phyloP scores from a whole-genome alignment of 768 basidiomycete genomes.

The Boletus sp. region DNA sequence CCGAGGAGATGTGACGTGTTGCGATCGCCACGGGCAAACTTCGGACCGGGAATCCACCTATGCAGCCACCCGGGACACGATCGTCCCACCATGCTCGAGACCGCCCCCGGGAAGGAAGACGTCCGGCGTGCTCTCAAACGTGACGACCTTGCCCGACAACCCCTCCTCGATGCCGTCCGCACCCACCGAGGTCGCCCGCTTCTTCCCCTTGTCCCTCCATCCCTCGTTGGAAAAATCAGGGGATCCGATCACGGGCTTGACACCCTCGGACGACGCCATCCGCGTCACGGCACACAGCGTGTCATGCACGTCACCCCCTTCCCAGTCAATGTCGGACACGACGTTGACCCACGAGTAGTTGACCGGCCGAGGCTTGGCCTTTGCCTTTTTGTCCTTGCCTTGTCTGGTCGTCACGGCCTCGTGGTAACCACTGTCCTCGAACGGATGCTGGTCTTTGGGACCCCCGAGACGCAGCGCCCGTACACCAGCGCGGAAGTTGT shows the following conservation, averaged over 20 bases:
- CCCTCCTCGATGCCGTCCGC: conserved; percentile 18
- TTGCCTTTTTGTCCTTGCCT: conserved; percentile 33
- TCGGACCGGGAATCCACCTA: conserved; percentile 7
- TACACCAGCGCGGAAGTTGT: conserved; percentile 72
- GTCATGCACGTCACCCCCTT: conserved; percentile 71
- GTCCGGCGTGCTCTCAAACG: conserved; percentile 37
- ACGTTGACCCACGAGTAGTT: conserved; percentile 83
- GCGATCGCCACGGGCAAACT: background rate
- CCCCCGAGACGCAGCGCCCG: conserved; percentile 48
- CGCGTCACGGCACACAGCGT: conserved; percentile 41
- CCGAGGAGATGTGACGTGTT: background rate
- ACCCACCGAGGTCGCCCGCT: conserved; percentile 8
- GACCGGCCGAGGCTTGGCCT: conserved; percentile 41
- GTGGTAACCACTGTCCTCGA: conserved; percentile 27
- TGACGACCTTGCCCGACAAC: conserved; percentile 27
- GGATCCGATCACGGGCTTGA: conserved; percentile 27
- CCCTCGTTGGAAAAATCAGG: conserved; percentile 21
- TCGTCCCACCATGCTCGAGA: conserved; percentile 34
- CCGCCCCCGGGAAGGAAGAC: conserved; percentile 28
- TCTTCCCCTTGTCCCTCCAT: conserved; percentile 31
- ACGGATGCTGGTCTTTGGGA: conserved; percentile 28
- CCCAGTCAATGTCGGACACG: conserved; percentile 80
- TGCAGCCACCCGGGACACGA: conserved; percentile 36
- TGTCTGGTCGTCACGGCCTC: conserved; percentile 17
- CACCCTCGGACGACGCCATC: conserved; percentile 35